Evolutionary conservation across 129 eudicot species (phyloP).

Genomic region (Centaurea solstitialis): DNA sequence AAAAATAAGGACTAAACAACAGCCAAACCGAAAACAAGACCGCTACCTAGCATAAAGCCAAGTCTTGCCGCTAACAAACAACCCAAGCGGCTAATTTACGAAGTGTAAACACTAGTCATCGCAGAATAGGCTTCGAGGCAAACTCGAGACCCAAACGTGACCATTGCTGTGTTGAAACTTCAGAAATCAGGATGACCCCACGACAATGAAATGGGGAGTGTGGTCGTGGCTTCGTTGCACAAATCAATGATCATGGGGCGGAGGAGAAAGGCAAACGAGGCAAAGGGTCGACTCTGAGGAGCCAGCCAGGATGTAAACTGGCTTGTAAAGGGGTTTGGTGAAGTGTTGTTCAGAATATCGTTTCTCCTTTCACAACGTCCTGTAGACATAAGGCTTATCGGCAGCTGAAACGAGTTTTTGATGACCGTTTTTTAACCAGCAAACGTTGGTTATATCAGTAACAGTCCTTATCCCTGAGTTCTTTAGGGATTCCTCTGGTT

Average conservation of each 20-base stretch:
- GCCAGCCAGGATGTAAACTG: slow-evolving; percentile 70
- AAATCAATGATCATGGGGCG: slow-evolving; percentile 91
- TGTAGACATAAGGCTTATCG: slow-evolving; percentile 80
- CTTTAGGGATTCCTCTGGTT: slow-evolving; percentile 87
- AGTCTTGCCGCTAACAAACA: too few relatives aligned
- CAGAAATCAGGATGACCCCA: slow-evolving; percentile 58
- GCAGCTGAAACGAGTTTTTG: slow-evolving; percentile 84
- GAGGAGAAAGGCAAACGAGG: slow-evolving; percentile 88
- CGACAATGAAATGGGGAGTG: slow-evolving; percentile 64
- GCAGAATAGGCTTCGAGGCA: too few relatives aligned
- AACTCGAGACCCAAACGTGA: too few relatives aligned
- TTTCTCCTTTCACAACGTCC: slow-evolving; percentile 89
- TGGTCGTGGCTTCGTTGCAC: slow-evolving; percentile 43
- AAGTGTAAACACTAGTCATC: too few relatives aligned
- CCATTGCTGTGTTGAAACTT: too few relatives aligned
- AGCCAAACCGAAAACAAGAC: too few relatives aligned
- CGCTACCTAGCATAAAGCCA: too few relatives aligned
- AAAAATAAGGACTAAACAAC: too few relatives aligned
- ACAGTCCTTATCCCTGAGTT: slow-evolving; percentile 72
- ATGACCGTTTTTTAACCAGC: slow-evolving; percentile 91
- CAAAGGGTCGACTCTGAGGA: slow-evolving; percentile 69
- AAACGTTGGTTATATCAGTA: slow-evolving; percentile 83
- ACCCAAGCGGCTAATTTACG: too few relatives aligned
- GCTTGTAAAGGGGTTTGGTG: slow-evolving; percentile 88
- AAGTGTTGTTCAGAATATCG: slow-evolving; percentile 50